Evolutionary conservation across 2,329 filamentous ascomycete species (phyloP), one percentile per base, ranked within the genome.

Genomic region (Akanthomyces lecanii): DNA sequence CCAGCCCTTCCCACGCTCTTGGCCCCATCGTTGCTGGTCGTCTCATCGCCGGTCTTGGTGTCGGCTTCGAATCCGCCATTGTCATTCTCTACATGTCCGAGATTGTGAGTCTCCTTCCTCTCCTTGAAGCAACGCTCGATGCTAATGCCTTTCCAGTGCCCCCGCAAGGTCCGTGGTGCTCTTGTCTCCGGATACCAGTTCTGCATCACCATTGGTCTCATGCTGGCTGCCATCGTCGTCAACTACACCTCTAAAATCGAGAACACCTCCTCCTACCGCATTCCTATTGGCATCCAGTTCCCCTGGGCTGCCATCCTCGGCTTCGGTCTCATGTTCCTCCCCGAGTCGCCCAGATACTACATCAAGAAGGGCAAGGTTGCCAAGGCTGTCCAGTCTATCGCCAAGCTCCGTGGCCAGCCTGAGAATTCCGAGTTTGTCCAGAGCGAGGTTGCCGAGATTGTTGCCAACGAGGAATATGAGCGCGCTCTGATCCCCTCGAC

Each of bases 381-480:
- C 48, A 73, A 81, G 63, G 92, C 91, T 40, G 82, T 86, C 64
- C 65, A 76, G 1, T 78, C 85, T 14, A 83, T 96, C 7, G 77
- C 84, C 63, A 83, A 81, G 63, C 84, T 96, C 38, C 90, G 92
- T 73, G 90, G 89, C 65, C 89, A 96, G 78, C 82, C 88, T 55
- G 71, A 77, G 60, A 85, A 89, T 61, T 93, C 89, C 25, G 84
- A 89, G 66, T 92, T 85, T 75, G 88, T 96, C 76, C 85, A 89
- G 77, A 79, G 85, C 65, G 92, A 96, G 78, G 82, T 96, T 52
- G 85, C 89, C 50, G 92, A 96, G 79, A 91, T 97, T 67, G 83
- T 95, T 64, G 92, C 91, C 80, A 96, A 96, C 82, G 85, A 94
- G 77, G 90, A 91, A 77, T 92, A 94, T 74, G 92, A 96, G 81